phyloP scores from a whole-genome alignment of 805 yeast species.

The Candida morakotiae region DNA sequence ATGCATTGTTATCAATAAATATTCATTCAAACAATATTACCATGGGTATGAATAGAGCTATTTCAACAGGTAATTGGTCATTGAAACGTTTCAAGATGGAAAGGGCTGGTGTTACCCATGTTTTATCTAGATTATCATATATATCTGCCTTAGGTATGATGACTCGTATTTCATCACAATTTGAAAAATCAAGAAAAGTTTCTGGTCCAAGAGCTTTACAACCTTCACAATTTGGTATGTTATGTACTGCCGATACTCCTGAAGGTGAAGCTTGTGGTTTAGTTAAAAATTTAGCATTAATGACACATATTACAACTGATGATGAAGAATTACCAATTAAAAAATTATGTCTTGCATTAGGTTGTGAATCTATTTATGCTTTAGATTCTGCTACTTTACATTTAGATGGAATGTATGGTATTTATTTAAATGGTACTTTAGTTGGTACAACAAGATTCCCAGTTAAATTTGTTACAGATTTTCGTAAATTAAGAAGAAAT shows the following conservation, averaged over 20 bases:
- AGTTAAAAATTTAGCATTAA: conserved; percentile 91
- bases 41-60: conserved; percentile 91
- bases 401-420: conserved; percentile 72
- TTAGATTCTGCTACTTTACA: conserved; percentile 84
- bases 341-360: conserved; percentile 71
- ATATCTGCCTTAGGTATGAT: conserved; percentile 98
- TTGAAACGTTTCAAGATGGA: conserved; percentile 99
- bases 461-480: conserved; percentile 69
- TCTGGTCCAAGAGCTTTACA: conserved; percentile 98
- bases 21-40: conserved; percentile 92
- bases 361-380: conserved; percentile 81
- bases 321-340: conserved; percentile 91
- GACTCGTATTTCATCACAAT: conserved; percentile 99
- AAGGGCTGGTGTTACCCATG: conserved; percentile 98
- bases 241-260: conserved; percentile 98
- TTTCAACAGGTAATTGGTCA: conserved; percentile 99
- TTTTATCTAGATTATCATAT: conserved; percentile 83
- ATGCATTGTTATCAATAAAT: conserved; percentile 83
- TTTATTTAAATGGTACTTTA: conserved; percentile 90
- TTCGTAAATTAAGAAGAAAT: conserved; percentile 76
- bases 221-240: conserved; percentile 98
- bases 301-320: conserved; percentile 98
- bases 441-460: conserved; percentile 89
- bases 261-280: conserved; percentile 99
- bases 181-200: conserved; percentile 95